Base-by-base conservation (phyloP, 2,329 filamentous ascomycete species). In the Fusarium sp. region DNA sequence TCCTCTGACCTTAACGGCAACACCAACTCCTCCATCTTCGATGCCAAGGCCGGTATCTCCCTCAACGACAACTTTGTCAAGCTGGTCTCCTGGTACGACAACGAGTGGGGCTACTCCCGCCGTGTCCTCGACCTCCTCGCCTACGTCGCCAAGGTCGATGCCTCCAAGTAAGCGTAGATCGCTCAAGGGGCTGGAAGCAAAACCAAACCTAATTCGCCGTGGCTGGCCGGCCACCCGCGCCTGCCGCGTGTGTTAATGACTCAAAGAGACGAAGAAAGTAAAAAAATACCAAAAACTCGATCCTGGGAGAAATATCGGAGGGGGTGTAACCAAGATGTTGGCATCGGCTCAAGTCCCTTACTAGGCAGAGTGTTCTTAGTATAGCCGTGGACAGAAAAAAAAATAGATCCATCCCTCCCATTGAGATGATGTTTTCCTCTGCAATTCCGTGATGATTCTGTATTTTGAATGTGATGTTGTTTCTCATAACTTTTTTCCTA, bases 31-130 rank as follows among this genome's bases (percentile, higher is more conserved):
- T 98, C 95, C 88, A 97, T 98, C 91, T 98, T 99, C 87, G 97
- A 99, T 86, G 95, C 95, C 86, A 97, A 98, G 93, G 97, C 97
- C 73, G 97, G 97, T 91, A 98, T 99, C 88, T 94, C 95, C 78
- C 93, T 99, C 81, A 99, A 98, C 92, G 87, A 95, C 83, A 95
- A 98, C 92, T 98, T 98, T 86, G 92, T 98, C 91, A 99, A 99
- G 94, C 91, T 99, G 75, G 93, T 98, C 85, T 92, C 92, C 82
- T 98, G 96, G 97, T 98, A 98, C 88, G 95, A 98, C 91, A 98
- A 98, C 91, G 96, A 98, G 92, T 98, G 95, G 95, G 97, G 95
- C 83, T 98, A 99, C 93, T 97, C 94, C 86, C 95, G 95, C 89
- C 97, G 94, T 92, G 94, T 95, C 82, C 88, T 95, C 80, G 94